Evolutionary conservation across 2,329 filamentous ascomycete species (phyloP).

Genomic region (Scedosporium apiospermum): DNA sequence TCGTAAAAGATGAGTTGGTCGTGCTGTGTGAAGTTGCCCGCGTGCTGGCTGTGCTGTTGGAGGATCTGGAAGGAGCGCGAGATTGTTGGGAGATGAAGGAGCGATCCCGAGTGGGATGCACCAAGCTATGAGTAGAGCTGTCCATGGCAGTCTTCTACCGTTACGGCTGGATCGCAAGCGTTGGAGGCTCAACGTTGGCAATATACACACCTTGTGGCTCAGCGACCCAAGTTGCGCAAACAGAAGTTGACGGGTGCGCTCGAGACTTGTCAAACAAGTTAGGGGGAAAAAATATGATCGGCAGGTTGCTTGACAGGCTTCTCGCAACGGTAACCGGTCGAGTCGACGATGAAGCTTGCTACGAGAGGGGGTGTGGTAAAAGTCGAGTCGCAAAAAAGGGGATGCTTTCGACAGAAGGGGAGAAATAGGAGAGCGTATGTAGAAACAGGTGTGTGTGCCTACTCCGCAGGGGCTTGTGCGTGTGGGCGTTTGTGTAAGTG

Average conservation of each 20-base stretch:
- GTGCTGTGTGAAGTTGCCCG: conserved; percentile 30
- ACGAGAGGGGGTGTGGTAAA: no score
- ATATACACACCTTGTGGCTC: no score
- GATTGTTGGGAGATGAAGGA: conserved; percentile 16
- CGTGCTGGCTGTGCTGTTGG: conserved; percentile 31
- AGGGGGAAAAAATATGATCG: no score
- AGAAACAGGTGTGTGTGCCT: background rate
- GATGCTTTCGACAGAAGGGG: background rate
- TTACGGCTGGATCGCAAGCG: background rate
- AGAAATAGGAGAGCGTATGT: background rate
- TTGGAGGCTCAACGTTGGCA: background rate
- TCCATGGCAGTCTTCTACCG: background rate
- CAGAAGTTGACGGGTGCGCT: no score
- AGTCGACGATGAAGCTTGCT: no score
- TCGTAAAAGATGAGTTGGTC: conserved; percentile 30
- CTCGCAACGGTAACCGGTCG: no score
- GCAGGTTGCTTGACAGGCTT: no score
- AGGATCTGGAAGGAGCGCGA: conserved; percentile 37
- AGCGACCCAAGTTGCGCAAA: no score
- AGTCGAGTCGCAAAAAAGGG: no score
- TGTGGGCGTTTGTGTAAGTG: no score
- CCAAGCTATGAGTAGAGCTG: background rate
- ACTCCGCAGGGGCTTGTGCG: background rate
- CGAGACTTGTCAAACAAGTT: no score
- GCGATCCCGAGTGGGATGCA: background rate